Percentiles rank a stretch among this genome's conserved stretches.
Evolutionary conservation across 1,284 basidiomycete species (phyloP).

Genomic region (Fistulina hepatica): DNA sequence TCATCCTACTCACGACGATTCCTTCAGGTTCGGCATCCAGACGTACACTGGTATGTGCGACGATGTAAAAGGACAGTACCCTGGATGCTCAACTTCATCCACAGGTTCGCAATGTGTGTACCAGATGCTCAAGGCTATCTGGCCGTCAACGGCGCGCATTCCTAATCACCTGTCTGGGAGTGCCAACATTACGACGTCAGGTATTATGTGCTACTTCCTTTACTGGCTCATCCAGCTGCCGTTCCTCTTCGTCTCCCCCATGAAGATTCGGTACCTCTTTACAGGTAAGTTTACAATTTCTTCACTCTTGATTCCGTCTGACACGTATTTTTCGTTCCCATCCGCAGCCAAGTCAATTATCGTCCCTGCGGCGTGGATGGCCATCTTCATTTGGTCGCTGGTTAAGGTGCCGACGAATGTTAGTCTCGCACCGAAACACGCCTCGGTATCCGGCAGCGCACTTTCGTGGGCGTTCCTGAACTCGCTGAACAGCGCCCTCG

Average conservation of each 20-base stretch:
- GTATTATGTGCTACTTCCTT: conserved; percentile 67
- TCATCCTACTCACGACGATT: too few relatives aligned
- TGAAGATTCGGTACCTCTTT: conserved; percentile 66
- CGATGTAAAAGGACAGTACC: background rate
- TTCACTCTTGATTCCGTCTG: too few relatives aligned
- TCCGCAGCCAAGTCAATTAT: conserved; percentile 54
- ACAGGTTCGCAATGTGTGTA: conserved; percentile 58
- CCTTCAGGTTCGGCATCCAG: conserved; percentile 55
- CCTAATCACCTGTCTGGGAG: conserved; percentile 50
- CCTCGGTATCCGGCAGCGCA: conserved; percentile 36
- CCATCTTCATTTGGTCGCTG: conserved; percentile 68
- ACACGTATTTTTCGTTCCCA: too few relatives aligned
- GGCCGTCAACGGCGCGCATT: conserved; percentile 56
- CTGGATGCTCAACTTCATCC: conserved; percentile 24
- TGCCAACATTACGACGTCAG: conserved; percentile 55
- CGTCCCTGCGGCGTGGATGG: conserved; percentile 57
- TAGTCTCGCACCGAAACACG: conserved; percentile 37
- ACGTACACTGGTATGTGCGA: conserved; percentile 14
- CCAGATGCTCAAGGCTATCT: conserved; percentile 70
- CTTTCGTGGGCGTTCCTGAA: conserved; percentile 66
- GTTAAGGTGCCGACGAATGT: conserved; percentile 47
- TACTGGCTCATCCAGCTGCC: conserved; percentile 72
- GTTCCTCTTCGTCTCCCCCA: conserved; percentile 66
- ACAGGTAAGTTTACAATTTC: too few relatives aligned
- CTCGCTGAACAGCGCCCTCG: conserved; percentile 58